These are phyloP conservation scores for Populus pruinosa DNA, from an alignment of 345 rosid species.

Conservation along the genomic window DNA sequence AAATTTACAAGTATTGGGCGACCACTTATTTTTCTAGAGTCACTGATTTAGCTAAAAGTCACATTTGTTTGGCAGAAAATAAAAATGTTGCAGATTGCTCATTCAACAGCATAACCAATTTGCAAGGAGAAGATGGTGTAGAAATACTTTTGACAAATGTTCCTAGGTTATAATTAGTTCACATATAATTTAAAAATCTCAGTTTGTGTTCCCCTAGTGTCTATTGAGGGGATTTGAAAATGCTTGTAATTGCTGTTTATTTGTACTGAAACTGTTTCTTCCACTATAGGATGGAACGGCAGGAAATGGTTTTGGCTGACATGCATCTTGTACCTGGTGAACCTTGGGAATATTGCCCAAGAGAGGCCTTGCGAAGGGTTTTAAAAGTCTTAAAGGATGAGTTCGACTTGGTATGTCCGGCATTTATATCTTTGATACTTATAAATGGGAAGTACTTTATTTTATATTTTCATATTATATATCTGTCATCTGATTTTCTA, in stretches of 20 bases:
- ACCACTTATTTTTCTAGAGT: no score
- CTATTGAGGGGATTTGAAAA: background rate
- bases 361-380: slow-evolving; percentile 72
- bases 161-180: background rate
- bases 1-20: no score
- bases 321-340: slow-evolving; percentile 79
- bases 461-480: background rate
- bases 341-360: slow-evolving; percentile 96
- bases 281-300: slow-evolving; percentile 52
- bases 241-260: background rate
- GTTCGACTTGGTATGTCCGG: slow-evolving; percentile 64
- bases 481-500: slow-evolving; percentile 1
- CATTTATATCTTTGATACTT: background rate
- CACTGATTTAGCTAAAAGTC: no score
- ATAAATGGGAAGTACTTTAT: background rate
- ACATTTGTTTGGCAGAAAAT: no score
- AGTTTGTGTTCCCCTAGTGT: background rate
- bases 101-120: no score
- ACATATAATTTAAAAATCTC: background rate
- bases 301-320: slow-evolving; percentile 94
- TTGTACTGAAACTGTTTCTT: slow-evolving; percentile 11
- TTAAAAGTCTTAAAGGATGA: slow-evolving; percentile 70
- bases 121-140: background rate
- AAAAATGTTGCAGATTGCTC: no score
- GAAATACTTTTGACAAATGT: background rate